These are phyloP conservation scores for Gentiana dahurica DNA, from an alignment of 257 asterid genomes.

Conservation along the genomic window DNA sequence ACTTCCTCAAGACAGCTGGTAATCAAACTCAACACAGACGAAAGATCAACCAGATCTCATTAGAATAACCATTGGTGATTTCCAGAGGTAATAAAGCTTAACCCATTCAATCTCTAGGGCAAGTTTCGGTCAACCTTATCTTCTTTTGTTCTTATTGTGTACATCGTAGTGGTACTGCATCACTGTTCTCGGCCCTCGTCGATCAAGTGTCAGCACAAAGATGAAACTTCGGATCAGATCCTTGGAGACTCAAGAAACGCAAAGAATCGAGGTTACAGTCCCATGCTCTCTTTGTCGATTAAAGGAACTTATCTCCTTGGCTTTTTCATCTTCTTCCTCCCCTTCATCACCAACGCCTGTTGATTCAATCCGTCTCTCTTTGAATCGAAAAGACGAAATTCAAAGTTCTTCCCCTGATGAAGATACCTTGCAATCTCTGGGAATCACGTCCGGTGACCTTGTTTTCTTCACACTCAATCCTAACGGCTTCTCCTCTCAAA, in stretches of 20 bases:
- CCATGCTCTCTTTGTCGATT: slow-evolving; percentile 41
- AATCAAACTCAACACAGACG: no score
- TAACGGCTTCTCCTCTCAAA: slow-evolving; percentile 5
- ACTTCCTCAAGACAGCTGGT: no score
- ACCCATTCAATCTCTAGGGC: no score
- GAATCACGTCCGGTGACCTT: slow-evolving; percentile 67
- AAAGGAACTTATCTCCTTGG: slow-evolving; percentile 28
- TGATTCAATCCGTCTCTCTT: slow-evolving; percentile 57
- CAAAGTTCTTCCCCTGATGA: slow-evolving; percentile 26
- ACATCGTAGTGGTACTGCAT: no score
- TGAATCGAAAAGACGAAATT: slow-evolving; percentile 63
- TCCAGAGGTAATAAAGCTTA: no score
- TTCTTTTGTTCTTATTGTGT: no score
- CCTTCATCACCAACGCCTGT: slow-evolving; percentile 13
- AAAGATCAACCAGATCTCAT: no score
- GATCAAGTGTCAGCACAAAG: not conserved
- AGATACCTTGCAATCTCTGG: slow-evolving; percentile 46
- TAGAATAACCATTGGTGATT: no score
- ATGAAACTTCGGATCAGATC: slow-evolving; percentile 73
- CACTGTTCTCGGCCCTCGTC: no score
- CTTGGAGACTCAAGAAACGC: slow-evolving; percentile 49
- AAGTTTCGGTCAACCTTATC: no score
- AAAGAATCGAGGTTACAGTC: slow-evolving; percentile 36
- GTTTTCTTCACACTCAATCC: slow-evolving; percentile 40
- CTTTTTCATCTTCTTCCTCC: slow-evolving; percentile 24